Evolutionary conservation across 495 filamentous ascomycete species (phyloP).

Genomic region (Penicillium parvum): DNA sequence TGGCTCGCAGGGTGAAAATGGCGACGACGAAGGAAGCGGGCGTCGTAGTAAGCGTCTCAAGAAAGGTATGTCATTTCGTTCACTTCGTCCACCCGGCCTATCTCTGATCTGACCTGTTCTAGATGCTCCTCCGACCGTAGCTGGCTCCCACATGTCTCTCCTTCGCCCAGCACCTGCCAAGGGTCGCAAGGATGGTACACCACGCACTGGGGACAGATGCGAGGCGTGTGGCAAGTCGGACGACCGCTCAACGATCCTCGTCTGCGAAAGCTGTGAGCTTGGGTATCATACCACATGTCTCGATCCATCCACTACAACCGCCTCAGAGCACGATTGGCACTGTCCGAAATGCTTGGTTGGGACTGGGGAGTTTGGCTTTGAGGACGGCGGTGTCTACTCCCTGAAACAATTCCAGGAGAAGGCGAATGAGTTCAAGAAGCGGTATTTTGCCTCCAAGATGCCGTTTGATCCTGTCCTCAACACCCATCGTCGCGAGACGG

Average conservation of each 20-base stretch:
- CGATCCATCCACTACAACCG: slow-evolving; percentile 74
- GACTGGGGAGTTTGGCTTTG: slow-evolving; percentile 95
- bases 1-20: slow-evolving; percentile 56
- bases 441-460: slow-evolving; percentile 88
- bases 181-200: slow-evolving; percentile 61
- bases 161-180: slow-evolving; percentile 77
- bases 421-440: slow-evolving; percentile 88
- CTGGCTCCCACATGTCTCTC: slow-evolving; percentile 94
- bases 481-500: slow-evolving; percentile 71
- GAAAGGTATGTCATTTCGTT: slow-evolving; percentile 61
- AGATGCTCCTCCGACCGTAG: slow-evolving; percentile 86
- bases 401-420: slow-evolving; percentile 96
- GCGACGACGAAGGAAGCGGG: slow-evolving; percentile 63
- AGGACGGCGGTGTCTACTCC: slow-evolving; percentile 95
- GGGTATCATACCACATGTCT: slow-evolving; percentile 86
- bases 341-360: slow-evolving; percentile 94
- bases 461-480: slow-evolving; percentile 82
- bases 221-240: slow-evolving; percentile 83
- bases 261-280: slow-evolving; percentile 92
- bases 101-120: slow-evolving; percentile 11
- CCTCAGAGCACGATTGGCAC: slow-evolving; percentile 90
- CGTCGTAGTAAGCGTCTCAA: slow-evolving; percentile 89
- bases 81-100: slow-evolving; percentile 6
- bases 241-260: slow-evolving; percentile 61
- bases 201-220: slow-evolving; percentile 79